Base-by-base conservation (phyloP, 2,329 filamentous ascomycete genomes). In the Orbilia ellipsospora region DNA sequence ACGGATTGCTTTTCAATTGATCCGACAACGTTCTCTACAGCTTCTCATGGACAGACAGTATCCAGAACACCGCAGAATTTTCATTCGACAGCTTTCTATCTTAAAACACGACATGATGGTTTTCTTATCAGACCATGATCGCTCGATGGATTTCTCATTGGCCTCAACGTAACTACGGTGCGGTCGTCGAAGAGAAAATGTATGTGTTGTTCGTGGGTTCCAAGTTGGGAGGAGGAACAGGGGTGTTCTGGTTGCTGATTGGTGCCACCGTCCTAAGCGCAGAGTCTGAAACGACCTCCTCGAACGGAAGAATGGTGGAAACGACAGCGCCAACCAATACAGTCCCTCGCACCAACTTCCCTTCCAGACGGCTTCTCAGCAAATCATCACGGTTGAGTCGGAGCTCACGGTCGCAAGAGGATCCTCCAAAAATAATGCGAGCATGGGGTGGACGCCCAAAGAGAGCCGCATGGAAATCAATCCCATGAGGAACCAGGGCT, bases 251-350 rank as follows among this genome's bases (percentile, higher is more conserved):
- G 45, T 6, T 16, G 52, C 54, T 69, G 64, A 75, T 75, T 75
- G 72, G 72, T 36, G 26, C 64, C 36, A 28, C 23, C 18, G 20
- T 42, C 28, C 61, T 64, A 72, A 72, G 67, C 67, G 67, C 67
- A 72, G 67, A 59, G 23, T 36, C 52, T 72, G 60, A 72, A 72
- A 72, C 67, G 55, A 18, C 23, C 20, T 42, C 67, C 54, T 36
- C 31, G 31, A 36, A 36, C 31, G 31, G 31, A 36, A 36, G 31
- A 61, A 56, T 40, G 13, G 12, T 12, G 15, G 40, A 31, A 23
- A 54, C 20, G 64, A 55, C 65, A 69, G 72, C 72, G 72, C 28
- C 54, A 75, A 68, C 72, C 72, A 75, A 75, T 75, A 75, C 72
- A 69, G 36, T 59, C 52, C 64, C 72, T 75, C 72, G 72, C 60